Conservation (phyloP, 768 basidiomycete genomes). For the Calocera cornea region DNA sequence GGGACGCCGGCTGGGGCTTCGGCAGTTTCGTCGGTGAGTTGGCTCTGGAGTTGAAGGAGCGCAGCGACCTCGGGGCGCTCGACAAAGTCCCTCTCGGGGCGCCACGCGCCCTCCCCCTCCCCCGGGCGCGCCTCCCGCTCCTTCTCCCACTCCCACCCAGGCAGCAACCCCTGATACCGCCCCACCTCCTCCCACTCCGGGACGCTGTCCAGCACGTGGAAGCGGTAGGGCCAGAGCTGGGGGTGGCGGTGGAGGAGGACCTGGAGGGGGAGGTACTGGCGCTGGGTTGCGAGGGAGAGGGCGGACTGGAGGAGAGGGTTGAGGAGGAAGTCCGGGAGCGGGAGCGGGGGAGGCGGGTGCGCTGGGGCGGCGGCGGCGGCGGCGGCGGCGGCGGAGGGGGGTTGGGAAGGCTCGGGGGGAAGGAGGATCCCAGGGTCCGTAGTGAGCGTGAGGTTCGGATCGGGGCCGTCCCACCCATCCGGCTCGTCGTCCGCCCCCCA, state of each 20-base stretch:
- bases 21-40: neutral
- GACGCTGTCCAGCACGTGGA: slow-evolving; percentile 54
- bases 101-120: slow-evolving; percentile 3
- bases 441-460: slow-evolving; percentile 12
- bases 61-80: slow-evolving; percentile 8
- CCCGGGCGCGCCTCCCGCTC: slow-evolving; percentile 30
- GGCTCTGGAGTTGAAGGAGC: too few relatives aligned
- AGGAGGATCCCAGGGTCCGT: neutral
- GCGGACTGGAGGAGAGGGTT: slow-evolving; percentile 46
- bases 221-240: slow-evolving; percentile 55
- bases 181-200: slow-evolving; percentile 60
- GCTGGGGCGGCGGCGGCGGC: slow-evolving; percentile 19
- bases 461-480: slow-evolving; percentile 14
- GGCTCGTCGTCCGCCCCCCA: slow-evolving; percentile 54
- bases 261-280: slow-evolving; percentile 43
- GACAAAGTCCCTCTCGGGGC: slow-evolving; percentile 9
- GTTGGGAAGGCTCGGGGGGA: neutral
- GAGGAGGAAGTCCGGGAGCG: slow-evolving; percentile 51
- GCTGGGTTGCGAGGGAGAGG: slow-evolving; percentile 48
- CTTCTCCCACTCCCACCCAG: slow-evolving; percentile 38
- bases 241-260: slow-evolving; percentile 47
- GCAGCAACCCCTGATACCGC: slow-evolving; percentile 48
- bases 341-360: slow-evolving; percentile 31
- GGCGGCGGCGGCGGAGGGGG: neutral
- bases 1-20: slow-evolving; percentile 6